Conservation (phyloP, 306 rosid genomes). For the Dalbergia cochinchinensis region DNA sequence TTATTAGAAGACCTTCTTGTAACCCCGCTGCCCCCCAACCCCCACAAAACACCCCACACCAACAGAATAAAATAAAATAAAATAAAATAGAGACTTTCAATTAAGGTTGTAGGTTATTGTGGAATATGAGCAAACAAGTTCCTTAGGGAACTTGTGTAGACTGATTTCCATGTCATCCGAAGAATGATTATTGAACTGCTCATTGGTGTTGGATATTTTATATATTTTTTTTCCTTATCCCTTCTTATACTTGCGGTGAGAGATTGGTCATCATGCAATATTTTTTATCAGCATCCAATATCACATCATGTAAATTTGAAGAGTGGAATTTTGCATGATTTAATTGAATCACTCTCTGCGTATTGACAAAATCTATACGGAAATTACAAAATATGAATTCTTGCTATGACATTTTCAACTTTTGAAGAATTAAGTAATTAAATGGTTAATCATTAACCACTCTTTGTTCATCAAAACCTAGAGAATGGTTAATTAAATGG, state of each 20-base stretch:
- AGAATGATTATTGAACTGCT: background rate
- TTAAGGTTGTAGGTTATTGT: background rate
- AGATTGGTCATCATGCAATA: no score
- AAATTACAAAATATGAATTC: background rate
- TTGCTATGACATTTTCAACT: background rate
- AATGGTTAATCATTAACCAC: background rate
- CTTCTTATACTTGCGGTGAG: background rate
- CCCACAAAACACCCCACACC: no score
- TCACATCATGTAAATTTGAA: background rate
- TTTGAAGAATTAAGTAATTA: background rate
- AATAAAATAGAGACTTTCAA: background rate
- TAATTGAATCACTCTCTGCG: background rate
- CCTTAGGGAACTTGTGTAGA: background rate
- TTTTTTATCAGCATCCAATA: background rate
- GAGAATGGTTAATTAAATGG: background rate
- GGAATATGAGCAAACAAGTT: background rate
- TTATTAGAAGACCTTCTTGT: no score
- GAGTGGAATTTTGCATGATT: background rate
- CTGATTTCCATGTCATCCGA: constrained; percentile 2
- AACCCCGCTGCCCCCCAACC: no score
- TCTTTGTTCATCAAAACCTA: background rate
- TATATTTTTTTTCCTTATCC: background rate
- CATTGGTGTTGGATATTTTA: background rate
- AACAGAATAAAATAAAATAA: background rate
- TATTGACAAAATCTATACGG: background rate